Conservation (phyloP, 768 basidiomycete genomes). For the Steccherinum ochraceum region DNA sequence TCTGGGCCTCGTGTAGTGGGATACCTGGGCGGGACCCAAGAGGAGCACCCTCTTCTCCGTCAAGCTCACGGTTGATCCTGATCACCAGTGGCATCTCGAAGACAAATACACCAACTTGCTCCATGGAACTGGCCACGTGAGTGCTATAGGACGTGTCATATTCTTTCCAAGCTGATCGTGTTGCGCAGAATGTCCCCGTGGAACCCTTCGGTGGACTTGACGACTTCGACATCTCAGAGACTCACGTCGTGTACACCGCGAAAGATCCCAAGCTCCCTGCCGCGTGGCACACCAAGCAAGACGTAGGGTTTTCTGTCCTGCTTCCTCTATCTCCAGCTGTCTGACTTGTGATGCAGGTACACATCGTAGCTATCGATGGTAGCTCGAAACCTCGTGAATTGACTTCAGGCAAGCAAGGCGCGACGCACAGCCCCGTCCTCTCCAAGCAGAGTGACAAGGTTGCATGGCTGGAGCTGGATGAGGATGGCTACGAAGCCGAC, state of each 20-base stretch:
- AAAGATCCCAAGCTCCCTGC: constrained; percentile 75
- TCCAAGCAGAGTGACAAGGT: constrained; percentile 60
- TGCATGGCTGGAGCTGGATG: constrained; percentile 83
- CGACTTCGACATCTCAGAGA: constrained; percentile 69
- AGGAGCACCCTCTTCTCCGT: constrained; percentile 67
- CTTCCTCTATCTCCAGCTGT: not conserved
- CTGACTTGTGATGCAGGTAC: constrained; percentile 42
- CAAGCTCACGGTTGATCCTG: constrained; percentile 38
- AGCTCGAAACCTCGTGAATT: constrained; percentile 48
- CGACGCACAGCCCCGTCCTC: constrained; percentile 69
- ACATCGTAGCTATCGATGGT: constrained; percentile 56
- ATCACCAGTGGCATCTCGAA: constrained; percentile 49
- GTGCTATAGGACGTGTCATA: constrained; percentile 16
- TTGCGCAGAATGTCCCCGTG: constrained; percentile 57
- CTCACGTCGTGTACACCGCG: constrained; percentile 74
- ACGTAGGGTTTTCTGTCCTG: constrained; percentile 37
- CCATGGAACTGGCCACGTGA: constrained; percentile 64
- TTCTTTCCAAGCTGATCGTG: not conserved
- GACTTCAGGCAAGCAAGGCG: constrained; percentile 82
- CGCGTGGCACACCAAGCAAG: constrained; percentile 86
- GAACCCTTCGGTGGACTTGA: constrained; percentile 84
- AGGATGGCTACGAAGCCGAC: constrained; percentile 90
- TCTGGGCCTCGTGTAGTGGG: constrained; percentile 29
- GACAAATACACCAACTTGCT: constrained; percentile 52
- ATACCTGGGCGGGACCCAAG: constrained; percentile 70